Base-by-base conservation (phyloP, 2,329 filamentous ascomycete species). In the Colletotrichum zoysiae region DNA sequence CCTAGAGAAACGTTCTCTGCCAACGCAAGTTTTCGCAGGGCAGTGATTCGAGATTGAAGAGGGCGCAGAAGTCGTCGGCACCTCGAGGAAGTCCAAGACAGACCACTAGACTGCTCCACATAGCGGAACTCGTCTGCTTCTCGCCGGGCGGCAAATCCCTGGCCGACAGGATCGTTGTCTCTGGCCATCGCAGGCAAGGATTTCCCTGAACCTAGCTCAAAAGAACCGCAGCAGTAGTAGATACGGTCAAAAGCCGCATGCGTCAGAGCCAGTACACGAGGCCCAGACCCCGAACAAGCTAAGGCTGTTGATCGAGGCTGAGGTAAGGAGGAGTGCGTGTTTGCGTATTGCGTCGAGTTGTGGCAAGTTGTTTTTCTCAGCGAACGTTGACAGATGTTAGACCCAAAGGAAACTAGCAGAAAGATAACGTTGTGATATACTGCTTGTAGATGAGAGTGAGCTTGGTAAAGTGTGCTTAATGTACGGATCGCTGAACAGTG, bases 11-110 rank as follows among this genome's bases (percentile, higher is more conserved):
- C 18, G 42, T 40, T 63, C 33, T 76, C 73, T 56, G 79, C 73
- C 61, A 76, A 50, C 63, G 76, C 75, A 12, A 83, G 77, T 55
- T 80, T 82, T 46, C 81, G 81, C 7, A 87, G 76, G 2, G 79
- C 76, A n/a, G 78, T 75, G 33, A 87, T 74, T 12, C 85, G 82
- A 9, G 83, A 80, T 40, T 86, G 80, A 0, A 87, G 76, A 44
- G 86, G 85, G 3, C 85, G 84, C 23, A 87, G 79, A 7, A 86
- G 76, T 2, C 84, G 81, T 59, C 84, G 82, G 56, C 85, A 87
- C 67, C 84, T 79, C 61, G 83, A 81, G 6, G 85, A 83, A 5
- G 84, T 87, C 86, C 86, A 87, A 16, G 55, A 12, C 4, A 46
- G 20, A 8, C 14, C 18, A 16, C 20, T 23, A 26, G 50, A n/a